Evolutionary conservation across 441 rosid species (phyloP).

Genomic region (Pelargonium myrrhifolium): DNA sequence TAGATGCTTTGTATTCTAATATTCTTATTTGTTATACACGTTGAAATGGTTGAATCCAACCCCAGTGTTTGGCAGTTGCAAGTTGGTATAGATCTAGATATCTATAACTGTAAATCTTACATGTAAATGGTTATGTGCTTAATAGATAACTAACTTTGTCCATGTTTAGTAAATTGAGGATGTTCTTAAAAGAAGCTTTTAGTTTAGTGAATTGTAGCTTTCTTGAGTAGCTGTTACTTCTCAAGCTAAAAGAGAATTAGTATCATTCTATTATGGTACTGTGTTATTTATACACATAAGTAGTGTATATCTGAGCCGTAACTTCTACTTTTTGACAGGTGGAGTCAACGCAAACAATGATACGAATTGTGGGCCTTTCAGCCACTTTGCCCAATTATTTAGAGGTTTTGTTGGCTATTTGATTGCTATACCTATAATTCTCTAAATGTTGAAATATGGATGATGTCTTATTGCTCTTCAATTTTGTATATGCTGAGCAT

Average conservation of each 20-base stretch:
- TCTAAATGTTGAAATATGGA: background rate
- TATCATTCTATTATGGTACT: background rate
- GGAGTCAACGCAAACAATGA: slow-evolving; percentile 97
- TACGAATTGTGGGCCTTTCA: slow-evolving; percentile 97
- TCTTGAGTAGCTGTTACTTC: background rate
- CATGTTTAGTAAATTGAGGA: slow-evolving; percentile 3
- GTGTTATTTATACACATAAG: slow-evolving; percentile 8
- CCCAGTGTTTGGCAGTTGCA: no score
- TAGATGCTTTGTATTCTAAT: no score
- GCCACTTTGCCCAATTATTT: slow-evolving; percentile 93
- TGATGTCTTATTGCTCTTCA: slow-evolving; percentile 7
- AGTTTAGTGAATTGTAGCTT: background rate
- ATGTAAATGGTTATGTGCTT: background rate
- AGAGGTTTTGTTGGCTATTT: slow-evolving; percentile 44
- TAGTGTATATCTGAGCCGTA: slow-evolving; percentile 8
- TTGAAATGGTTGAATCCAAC: no score
- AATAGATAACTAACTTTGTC: background rate
- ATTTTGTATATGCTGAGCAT: slow-evolving; percentile 7
- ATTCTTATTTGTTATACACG: no score
- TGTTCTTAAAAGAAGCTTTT: background rate
- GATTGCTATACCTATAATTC: slow-evolving; percentile 9
- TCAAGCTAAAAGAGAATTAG: background rate
- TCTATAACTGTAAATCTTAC: background rate
- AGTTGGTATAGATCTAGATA: background rate
- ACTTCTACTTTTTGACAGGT: slow-evolving; percentile 42